phyloP scores from a whole-genome alignment of 495 filamentous ascomycete species.

The Venustampulla echinocandica region DNA sequence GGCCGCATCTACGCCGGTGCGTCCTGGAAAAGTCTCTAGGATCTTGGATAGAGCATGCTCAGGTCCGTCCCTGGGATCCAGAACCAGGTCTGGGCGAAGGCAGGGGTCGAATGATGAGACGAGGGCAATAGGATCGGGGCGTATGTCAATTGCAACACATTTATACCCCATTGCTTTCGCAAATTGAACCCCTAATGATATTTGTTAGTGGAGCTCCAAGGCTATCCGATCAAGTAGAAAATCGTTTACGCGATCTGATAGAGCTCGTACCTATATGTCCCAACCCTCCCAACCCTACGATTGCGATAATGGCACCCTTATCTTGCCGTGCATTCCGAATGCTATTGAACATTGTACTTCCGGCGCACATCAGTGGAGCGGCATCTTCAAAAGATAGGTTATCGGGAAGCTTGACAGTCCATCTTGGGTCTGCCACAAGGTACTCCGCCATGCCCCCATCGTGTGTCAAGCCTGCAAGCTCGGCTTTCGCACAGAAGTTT shows the following conservation, averaged over 20 bases:
- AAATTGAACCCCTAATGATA: constrained; percentile 16
- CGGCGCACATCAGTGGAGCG: constrained; percentile 35
- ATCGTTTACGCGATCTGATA: too few relatives aligned
- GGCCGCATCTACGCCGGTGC: background rate
- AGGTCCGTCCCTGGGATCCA: background rate
- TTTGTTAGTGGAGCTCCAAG: background rate
- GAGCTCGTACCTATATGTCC: constrained; percentile 23
- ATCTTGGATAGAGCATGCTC: background rate
- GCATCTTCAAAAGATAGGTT: constrained; percentile 25
- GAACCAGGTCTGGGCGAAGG: constrained; percentile 3
- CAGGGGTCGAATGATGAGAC: constrained; percentile 1
- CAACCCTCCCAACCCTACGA: constrained; percentile 23
- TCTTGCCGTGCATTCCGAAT: background rate
- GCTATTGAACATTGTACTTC: constrained; percentile 21
- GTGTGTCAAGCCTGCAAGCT: constrained; percentile 19
- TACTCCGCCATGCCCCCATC: constrained; percentile 33
- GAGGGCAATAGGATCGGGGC: constrained; percentile 1
- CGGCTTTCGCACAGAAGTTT: constrained; percentile 17
- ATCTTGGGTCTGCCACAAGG: constrained; percentile 23
- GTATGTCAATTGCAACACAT: constrained; percentile 17
- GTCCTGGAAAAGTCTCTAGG: background rate
- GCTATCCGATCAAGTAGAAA: background rate
- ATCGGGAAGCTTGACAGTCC: constrained; percentile 27
- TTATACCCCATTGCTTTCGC: constrained; percentile 24
- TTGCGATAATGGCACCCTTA: constrained; percentile 17